A percentile compares a stretch with the other conserved stretches of the same genome.
phyloP scores from a whole-genome alignment of 164 flowering plant species.

The Cinnamomum micranthum region DNA sequence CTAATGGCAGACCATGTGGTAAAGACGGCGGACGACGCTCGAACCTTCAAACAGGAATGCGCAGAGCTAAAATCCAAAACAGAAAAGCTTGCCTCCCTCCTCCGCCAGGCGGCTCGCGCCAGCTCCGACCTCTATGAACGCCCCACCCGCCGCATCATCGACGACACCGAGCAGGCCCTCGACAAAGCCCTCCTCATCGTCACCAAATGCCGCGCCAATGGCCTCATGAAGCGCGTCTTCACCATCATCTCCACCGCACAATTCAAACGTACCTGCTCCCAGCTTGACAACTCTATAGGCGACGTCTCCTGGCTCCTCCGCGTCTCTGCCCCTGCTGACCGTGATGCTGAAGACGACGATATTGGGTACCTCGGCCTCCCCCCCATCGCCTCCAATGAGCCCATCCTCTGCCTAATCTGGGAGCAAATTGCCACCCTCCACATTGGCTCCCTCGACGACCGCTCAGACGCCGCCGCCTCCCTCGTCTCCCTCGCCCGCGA shows the following conservation, averaged over 20 bases:
- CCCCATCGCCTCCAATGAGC: constrained; percentile 84
- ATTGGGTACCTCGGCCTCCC: constrained; percentile 63
- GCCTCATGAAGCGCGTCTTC: constrained; percentile 60
- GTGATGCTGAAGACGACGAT: constrained; percentile 40
- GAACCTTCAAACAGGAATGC: constrained; percentile 54
- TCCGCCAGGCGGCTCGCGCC: constrained; percentile 76
- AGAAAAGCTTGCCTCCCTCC: constrained; percentile 59
- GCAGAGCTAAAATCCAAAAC: constrained; percentile 63
- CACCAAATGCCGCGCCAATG: constrained; percentile 53
- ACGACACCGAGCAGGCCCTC: constrained; percentile 74
- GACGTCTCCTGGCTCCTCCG: constrained; percentile 85
- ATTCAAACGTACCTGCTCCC: constrained; percentile 50
- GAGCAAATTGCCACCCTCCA: constrained; percentile 71
- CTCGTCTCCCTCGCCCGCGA: constrained; percentile 76
- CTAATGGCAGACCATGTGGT: constrained; percentile 65
- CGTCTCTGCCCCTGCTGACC: constrained; percentile 55
- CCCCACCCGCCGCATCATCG: constrained; percentile 78
- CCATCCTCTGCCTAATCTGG: constrained; percentile 81
- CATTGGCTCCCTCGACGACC: constrained; percentile 49
- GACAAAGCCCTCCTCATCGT: constrained; percentile 65
- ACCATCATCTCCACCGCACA: constrained; percentile 76
- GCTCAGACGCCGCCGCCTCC: constrained; percentile 67
- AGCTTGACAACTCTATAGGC: constrained; percentile 81
- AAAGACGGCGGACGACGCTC: constrained; percentile 50
- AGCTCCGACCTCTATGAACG: constrained; percentile 74